Base-by-base conservation (phyloP, 179 eudicot genomes). In the Sideroxylon spinosum region DNA sequence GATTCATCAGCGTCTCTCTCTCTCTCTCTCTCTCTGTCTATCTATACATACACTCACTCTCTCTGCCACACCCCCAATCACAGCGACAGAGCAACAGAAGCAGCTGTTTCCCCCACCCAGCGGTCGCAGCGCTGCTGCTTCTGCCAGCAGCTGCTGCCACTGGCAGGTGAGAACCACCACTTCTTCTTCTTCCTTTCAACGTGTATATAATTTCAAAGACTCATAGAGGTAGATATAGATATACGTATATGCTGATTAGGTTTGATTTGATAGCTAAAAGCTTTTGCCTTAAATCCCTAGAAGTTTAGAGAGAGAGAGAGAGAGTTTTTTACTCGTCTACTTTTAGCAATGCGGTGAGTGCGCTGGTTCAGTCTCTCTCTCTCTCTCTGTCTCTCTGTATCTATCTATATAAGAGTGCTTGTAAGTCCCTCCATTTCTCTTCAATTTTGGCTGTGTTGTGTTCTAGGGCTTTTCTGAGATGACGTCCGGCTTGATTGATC, bases 401-500 rank as follows among this genome's bases (percentile, higher is more conserved):
- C 73, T 75, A 73, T 75, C n/a, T n/a, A 60, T 83, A 69, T 59
- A 65, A 23, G 19, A 14, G 22, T 48, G n/a, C 11, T 3, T 3
- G 29, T 8, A 19, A 56, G 10, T 13, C 5, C 49, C 22, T 11
- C 19, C 71, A 32, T 48, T 71, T 60, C 78, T 74, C 59, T 76
- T 64, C 76, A 82, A 53, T 26, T 70, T 23, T 46, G 46, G 16
- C 20, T 25, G 74, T 48, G 61, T 70, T 16, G 55, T 13, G 32
- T 55, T 69, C 32, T 70, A 49, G 59, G 81, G 69, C 37, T 44
- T 48, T 60, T 22, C 57, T 62, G 28, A 46, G 44, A 80, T 73
- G 91, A 84, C 88, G 91, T 85, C 87, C 67, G 91, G 86, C 14
- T 71, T 92, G 66, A 89, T 95, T 83, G 99, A 95, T 87, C 82